Conservation (phyloP, 495 filamentous ascomycete genomes). For the Aspergillus campestris region DNA sequence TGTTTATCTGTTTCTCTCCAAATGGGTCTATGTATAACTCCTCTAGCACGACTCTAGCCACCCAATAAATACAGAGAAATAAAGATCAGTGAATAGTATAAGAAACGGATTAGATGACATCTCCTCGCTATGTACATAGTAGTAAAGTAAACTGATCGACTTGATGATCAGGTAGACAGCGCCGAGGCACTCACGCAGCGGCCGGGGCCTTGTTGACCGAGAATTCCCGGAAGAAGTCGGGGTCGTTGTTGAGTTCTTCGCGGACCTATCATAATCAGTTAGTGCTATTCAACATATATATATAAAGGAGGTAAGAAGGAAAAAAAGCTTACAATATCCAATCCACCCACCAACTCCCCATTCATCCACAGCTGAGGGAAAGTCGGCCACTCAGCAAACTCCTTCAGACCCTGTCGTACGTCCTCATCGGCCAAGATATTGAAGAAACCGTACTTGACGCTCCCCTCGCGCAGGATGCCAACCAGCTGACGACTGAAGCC, state of each 20-base stretch:
- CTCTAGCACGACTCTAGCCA: neutral
- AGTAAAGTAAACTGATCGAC: no score
- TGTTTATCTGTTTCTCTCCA: no score
- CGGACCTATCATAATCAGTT: constrained; percentile 50
- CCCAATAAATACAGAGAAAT: neutral
- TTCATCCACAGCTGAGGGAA: constrained; percentile 84
- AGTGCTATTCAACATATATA: no score
- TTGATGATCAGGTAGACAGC: no score
- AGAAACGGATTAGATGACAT: neutral
- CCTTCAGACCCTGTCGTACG: constrained; percentile 90
- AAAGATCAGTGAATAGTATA: no score
- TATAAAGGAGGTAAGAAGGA: neutral
- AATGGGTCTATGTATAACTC: no score
- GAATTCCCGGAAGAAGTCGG: constrained; percentile 68
- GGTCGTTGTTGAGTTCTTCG: constrained; percentile 62
- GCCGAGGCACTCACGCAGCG: constrained; percentile 2
- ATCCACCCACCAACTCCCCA: constrained; percentile 79
- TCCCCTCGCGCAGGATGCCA: constrained; percentile 70
- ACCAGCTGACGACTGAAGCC: constrained; percentile 91
- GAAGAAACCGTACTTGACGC: constrained; percentile 96
- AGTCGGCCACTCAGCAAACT: constrained; percentile 93
- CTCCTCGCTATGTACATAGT: no score
- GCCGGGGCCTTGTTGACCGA: constrained; percentile 33
- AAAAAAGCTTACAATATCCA: constrained; percentile 78
- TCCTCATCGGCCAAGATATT: constrained; percentile 98